phyloP scores from a whole-genome alignment of 1,139 yeast species.

The Yamadazyma membranifaciens region DNA sequence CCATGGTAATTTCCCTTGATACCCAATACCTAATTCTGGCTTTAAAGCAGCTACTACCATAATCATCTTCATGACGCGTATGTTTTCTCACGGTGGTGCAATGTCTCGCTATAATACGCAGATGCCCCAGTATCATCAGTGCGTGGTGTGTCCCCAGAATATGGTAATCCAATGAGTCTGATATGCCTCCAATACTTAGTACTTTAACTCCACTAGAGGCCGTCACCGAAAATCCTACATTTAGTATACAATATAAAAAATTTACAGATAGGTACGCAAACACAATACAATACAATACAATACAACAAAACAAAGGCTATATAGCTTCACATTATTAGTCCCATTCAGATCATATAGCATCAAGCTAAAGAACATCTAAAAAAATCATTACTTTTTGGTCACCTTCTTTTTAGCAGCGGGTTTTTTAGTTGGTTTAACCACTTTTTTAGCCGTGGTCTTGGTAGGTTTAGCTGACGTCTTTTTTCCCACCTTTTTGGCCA shows the following conservation, averaged over 20 bases:
- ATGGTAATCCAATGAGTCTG: too few relatives aligned
- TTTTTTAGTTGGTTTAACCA: constrained; percentile 2
- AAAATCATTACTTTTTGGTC: constrained; percentile 3
- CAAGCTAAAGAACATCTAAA: constrained; percentile 14
- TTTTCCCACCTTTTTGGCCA: constrained; percentile 13
- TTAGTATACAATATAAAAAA: constrained; percentile 4
- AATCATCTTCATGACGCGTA: constrained; percentile 29
- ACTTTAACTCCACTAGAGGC: too few relatives aligned
- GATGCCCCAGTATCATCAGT: too few relatives aligned
- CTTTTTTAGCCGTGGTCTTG: constrained; percentile 14
- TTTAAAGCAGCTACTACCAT: constrained; percentile 81
- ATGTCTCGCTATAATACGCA: not conserved
- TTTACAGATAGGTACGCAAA: not conserved
- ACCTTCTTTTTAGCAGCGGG: constrained; percentile 9
- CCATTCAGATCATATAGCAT: too few relatives aligned
- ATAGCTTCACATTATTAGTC: too few relatives aligned
- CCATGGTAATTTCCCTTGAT: constrained; percentile 86
- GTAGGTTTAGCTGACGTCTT: constrained; percentile 19
- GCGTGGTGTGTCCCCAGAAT: too few relatives aligned
- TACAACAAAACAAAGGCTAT: too few relatives aligned
- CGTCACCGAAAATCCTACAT: constrained; percentile 2
- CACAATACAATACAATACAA: not conserved
- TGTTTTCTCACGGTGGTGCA: not conserved
- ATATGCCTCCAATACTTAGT: too few relatives aligned
- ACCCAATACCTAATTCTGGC: constrained; percentile 84